Conservation (phyloP, 1,139 yeast genomes). For the Sugiyamaella pinicola region DNA sequence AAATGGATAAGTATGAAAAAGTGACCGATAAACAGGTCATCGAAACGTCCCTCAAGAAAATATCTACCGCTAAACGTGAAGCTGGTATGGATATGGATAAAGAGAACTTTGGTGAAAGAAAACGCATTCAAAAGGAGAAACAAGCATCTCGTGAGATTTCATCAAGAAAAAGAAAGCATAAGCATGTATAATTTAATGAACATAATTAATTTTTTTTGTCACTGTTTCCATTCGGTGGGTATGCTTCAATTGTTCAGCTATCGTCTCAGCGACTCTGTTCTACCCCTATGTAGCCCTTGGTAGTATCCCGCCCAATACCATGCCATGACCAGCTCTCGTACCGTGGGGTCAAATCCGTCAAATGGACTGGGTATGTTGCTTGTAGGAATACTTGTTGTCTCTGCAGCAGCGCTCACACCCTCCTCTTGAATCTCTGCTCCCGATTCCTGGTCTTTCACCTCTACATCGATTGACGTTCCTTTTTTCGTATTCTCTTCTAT, state of each 20-base stretch:
- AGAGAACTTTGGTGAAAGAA: slow-evolving; percentile 75
- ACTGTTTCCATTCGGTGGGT: too few species aligned
- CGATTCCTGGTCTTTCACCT: not conserved
- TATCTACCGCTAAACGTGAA: slow-evolving; percentile 85
- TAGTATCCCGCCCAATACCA: slow-evolving; percentile 43
- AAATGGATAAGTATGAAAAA: slow-evolving; percentile 71
- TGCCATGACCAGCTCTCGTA: slow-evolving; percentile 36
- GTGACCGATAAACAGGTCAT: slow-evolving; percentile 78
- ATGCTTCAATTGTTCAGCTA: too few species aligned
- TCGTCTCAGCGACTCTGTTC: too few species aligned
- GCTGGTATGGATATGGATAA: slow-evolving; percentile 91
- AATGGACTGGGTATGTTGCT: slow-evolving; percentile 22
- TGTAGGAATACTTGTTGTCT: not conserved
- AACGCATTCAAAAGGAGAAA: slow-evolving; percentile 18
- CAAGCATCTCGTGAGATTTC: not conserved
- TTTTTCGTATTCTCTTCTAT: slow-evolving; percentile 15
- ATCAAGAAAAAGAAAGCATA: not conserved
- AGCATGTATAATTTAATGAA: not conserved
- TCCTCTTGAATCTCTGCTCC: not conserved
- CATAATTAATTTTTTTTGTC: too few species aligned
- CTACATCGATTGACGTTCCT: not conserved
- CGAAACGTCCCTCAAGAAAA: slow-evolving; percentile 61
- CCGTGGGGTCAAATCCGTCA: slow-evolving; percentile 31
- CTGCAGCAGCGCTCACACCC: not conserved
- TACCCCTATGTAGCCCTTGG: slow-evolving; percentile 36